Conservation (phyloP, 192 early-diverging fungal genomes). For the Coemansia sp. region DNA sequence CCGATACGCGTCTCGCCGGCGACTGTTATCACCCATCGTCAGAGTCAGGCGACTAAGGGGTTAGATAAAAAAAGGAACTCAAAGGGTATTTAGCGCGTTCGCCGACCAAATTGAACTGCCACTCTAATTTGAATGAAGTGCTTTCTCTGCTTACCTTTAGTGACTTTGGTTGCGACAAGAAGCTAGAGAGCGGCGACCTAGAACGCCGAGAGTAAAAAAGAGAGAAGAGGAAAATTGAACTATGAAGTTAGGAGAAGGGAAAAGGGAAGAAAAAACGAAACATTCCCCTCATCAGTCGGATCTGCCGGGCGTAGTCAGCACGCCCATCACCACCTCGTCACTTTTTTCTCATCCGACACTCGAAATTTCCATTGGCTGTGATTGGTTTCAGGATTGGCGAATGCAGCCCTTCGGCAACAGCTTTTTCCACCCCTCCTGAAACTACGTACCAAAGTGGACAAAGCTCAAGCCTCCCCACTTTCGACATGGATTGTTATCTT, state of each 20-base stretch:
- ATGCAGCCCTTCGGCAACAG: neutral
- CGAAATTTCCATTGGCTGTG: neutral
- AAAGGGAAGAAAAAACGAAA: neutral
- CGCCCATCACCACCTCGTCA: neutral
- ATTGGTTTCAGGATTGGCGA: neutral
- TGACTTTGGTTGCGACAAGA: neutral
- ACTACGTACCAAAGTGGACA: neutral
- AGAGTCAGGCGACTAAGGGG: neutral
- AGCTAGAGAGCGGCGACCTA: neutral
- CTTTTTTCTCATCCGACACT: neutral
- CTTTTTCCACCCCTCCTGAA: neutral
- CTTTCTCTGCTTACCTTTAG: neutral
- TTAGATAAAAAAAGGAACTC: neutral
- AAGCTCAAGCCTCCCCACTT: neutral
- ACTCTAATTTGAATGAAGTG: neutral
- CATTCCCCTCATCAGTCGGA: neutral
- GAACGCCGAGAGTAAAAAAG: neutral
- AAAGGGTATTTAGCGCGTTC: no score
- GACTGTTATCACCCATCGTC: constrained; percentile 30
- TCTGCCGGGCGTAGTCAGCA: constrained; percentile 1
- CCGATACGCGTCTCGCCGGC: constrained; percentile 22
- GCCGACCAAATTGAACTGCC: neutral
- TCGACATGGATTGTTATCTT: neutral
- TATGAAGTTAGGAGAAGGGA: neutral
- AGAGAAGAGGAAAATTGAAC: neutral